Conservation (phyloP, 2,329 filamentous ascomycete genomes). For the Venturia pyrina region DNA sequence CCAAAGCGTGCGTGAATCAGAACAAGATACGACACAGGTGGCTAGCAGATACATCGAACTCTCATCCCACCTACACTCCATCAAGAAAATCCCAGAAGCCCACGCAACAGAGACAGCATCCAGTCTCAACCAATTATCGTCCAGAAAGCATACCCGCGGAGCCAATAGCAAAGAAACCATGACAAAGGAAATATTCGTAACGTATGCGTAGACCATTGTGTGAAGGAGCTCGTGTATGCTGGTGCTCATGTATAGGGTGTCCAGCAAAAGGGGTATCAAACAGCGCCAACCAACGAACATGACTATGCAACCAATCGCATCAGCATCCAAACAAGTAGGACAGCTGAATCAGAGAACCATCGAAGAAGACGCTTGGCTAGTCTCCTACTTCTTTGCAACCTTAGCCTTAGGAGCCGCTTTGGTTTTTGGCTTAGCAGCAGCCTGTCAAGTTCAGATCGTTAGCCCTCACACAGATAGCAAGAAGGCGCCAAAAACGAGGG, state of each 20-base stretch:
- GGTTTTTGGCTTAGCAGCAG: not conserved
- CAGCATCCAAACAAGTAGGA: not conserved
- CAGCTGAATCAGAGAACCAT: not conserved
- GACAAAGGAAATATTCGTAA: constrained; percentile 2
- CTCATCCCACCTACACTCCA: not conserved
- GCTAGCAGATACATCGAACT: not conserved
- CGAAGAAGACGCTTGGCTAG: not conserved
- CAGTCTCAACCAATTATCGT: not conserved
- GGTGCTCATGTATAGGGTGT: not conserved
- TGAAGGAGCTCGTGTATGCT: not conserved
- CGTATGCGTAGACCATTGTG: not conserved
- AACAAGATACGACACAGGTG: not conserved
- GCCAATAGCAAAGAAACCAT: not conserved
- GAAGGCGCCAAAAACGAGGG: not conserved
- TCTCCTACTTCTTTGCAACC: not conserved
- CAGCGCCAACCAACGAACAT: not conserved
- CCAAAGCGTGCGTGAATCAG: not conserved
- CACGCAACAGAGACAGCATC: not conserved
- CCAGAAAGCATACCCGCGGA: not conserved
- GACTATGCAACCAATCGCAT: not conserved
- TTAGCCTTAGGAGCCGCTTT: not conserved
- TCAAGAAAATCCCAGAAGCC: not conserved
- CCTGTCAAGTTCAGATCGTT: not conserved
- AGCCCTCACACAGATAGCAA: not conserved
- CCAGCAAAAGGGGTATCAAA: constrained; percentile 2